These are phyloP conservation scores for Suillus spraguei DNA, from an alignment of 768 basidiomycete species.

Conservation along the genomic window DNA sequence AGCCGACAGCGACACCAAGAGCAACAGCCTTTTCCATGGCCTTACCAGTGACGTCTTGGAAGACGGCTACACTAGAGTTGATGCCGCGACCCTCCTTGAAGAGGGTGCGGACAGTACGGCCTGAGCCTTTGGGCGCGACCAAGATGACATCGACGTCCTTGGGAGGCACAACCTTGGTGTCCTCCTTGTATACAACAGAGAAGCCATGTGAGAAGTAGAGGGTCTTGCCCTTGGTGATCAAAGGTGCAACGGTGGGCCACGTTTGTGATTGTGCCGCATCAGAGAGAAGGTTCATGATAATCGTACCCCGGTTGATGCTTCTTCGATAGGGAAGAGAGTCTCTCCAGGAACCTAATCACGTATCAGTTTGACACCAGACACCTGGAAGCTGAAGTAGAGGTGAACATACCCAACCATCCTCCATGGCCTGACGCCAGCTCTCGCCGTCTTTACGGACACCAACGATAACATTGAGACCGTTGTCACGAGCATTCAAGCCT, in stretches of 20 bases:
- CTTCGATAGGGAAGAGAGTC: slow-evolving; percentile 97
- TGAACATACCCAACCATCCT: slow-evolving; percentile 88
- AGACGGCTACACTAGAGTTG: slow-evolving; percentile 93
- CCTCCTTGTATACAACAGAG: slow-evolving; percentile 97
- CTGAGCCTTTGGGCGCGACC: slow-evolving; percentile 98
- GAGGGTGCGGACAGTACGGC: slow-evolving; percentile 97
- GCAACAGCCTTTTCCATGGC: slow-evolving; percentile 97
- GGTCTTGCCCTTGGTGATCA: slow-evolving; percentile 99
- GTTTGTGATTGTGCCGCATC: slow-evolving; percentile 98
- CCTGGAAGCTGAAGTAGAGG: slow-evolving; percentile 2
- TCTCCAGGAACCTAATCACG: slow-evolving; percentile 80
- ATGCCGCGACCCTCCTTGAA: slow-evolving; percentile 99
- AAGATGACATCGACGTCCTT: slow-evolving; percentile 97
- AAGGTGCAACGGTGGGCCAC: slow-evolving; percentile 85
- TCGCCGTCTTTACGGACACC: slow-evolving; percentile 97
- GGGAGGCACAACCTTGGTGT: slow-evolving; percentile 93
- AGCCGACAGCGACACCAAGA: slow-evolving; percentile 91
- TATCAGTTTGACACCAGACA: not conserved
- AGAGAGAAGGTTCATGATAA: slow-evolving; percentile 99
- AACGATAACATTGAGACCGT: slow-evolving; percentile 97
- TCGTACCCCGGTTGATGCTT: slow-evolving; percentile 92
- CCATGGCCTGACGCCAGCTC: slow-evolving; percentile 93
- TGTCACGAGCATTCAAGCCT: slow-evolving; percentile 98
- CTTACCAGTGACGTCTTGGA: slow-evolving; percentile 97
- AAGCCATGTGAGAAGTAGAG: slow-evolving; percentile 99